phyloP scores from a whole-genome alignment of 208 protist genomes.

The Blastocrithidia nonstop region DNA sequence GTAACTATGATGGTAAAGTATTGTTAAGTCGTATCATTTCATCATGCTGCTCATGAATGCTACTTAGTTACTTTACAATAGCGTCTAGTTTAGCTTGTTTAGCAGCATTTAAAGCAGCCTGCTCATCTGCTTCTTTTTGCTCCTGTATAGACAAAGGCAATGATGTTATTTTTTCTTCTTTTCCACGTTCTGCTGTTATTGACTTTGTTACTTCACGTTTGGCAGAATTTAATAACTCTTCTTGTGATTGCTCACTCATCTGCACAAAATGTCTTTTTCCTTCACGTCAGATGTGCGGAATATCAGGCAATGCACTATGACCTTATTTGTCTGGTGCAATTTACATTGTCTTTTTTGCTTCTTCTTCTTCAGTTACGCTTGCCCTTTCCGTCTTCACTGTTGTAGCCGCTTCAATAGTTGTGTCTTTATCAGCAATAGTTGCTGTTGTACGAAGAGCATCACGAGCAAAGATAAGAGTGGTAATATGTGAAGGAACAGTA shows the following conservation, averaged over 20 bases:
- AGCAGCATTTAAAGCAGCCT: constrained; percentile 23
- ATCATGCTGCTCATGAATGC: constrained; percentile 41
- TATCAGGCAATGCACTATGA: too few species aligned
- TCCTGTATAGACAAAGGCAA: constrained; percentile 73
- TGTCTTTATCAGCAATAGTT: neutral
- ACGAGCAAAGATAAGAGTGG: neutral
- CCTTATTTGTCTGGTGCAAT: neutral
- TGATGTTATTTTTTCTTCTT: constrained; percentile 5
- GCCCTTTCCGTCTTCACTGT: neutral
- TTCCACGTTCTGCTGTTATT: neutral
- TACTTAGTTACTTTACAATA: constrained; percentile 38
- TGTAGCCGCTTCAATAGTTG: neutral
- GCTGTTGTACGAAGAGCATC: neutral
- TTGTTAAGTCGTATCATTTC: constrained; percentile 65
- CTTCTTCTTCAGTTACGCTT: neutral
- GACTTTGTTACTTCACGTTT: too few species aligned
- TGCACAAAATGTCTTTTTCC: too few species aligned
- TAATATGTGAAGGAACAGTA: constrained; percentile 3
- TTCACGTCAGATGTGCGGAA: too few species aligned
- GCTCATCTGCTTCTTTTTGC: constrained; percentile 86
- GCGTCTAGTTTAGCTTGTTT: constrained; percentile 67
- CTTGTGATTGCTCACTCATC: too few species aligned
- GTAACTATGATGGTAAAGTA: constrained; percentile 16
- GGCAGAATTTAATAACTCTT: too few species aligned
- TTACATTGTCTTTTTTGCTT: neutral